These are phyloP conservation scores for Colletotrichum sp. DNA, from an alignment of 2,329 filamentous ascomycete genomes.

Conservation along the genomic window DNA sequence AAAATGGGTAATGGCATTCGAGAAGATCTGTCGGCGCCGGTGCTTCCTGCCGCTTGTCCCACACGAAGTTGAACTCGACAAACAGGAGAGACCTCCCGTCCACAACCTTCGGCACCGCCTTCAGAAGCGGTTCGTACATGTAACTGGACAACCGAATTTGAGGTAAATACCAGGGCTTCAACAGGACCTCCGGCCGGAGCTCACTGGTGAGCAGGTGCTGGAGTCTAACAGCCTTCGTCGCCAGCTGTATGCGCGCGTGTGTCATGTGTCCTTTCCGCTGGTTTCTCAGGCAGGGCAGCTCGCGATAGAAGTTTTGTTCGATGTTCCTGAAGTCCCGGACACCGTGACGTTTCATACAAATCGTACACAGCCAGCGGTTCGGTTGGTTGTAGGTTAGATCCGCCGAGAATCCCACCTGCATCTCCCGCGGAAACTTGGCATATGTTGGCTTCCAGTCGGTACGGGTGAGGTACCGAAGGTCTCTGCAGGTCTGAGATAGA, in stretches of 20 bases:
- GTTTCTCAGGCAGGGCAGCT: not conserved
- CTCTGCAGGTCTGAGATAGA: not conserved
- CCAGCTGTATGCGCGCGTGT: not conserved
- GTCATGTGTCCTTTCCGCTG: not conserved
- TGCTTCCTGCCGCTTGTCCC: not conserved
- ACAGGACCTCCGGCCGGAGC: not conserved
- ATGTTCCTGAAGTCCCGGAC: not conserved
- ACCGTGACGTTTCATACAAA: accelerated
- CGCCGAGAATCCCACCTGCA: not conserved
- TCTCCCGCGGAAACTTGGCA: not conserved
- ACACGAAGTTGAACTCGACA: not conserved
- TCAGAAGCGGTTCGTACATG: not conserved
- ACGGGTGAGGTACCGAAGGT: not conserved
- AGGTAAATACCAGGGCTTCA: not conserved
- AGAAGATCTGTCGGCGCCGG: not conserved
- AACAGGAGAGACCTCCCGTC: not conserved
- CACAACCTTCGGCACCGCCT: not conserved
- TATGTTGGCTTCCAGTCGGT: not conserved
- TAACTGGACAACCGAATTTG: not conserved
- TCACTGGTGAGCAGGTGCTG: not conserved
- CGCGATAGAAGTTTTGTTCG: not conserved
- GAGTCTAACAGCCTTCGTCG: not conserved
- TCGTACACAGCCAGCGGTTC: not conserved
- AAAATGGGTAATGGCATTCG: not conserved
- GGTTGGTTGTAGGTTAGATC: not conserved